Conservation (phyloP, 495 filamentous ascomycete genomes). For the Hyaloscypha finlandica region DNA sequence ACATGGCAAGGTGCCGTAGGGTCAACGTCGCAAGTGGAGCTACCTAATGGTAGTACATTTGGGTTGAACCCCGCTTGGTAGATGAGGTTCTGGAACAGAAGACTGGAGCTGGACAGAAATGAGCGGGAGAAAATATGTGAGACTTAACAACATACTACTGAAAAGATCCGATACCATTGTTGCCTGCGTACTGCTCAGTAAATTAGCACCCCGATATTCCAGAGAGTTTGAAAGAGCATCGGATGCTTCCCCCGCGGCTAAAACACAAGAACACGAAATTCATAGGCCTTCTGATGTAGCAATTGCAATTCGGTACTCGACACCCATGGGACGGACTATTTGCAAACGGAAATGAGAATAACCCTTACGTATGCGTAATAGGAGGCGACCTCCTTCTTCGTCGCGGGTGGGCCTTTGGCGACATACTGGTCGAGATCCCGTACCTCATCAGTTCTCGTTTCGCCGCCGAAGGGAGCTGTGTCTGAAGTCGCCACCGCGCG, state of each 20-base stretch:
- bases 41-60: slow-evolving; percentile 29
- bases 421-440: slow-evolving; percentile 17
- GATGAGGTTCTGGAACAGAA: slow-evolving; percentile 34
- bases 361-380: slow-evolving; percentile 27
- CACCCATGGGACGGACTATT: neutral
- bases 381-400: slow-evolving; percentile 26
- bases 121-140: neutral
- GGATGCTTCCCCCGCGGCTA: neutral
- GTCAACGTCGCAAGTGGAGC: slow-evolving; percentile 22
- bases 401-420: slow-evolving; percentile 21
- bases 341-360: neutral
- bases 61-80: slow-evolving; percentile 32
- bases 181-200: slow-evolving; percentile 19
- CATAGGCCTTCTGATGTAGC: neutral
- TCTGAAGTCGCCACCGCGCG: slow-evolving; percentile 18
- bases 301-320: neutral
- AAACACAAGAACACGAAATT: neutral
- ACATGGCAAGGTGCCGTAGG: slow-evolving; percentile 28
- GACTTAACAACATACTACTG: slow-evolving; percentile 28
- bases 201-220: neutral
- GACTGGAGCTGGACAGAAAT: slow-evolving; percentile 22
- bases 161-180: slow-evolving; percentile 33
- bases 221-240: neutral
- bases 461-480: neutral
- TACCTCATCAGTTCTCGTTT: slow-evolving; percentile 9